These are phyloP conservation scores for Gelatoporia subvermispora DNA, from an alignment of 768 basidiomycete genomes.

Conservation along the genomic window DNA sequence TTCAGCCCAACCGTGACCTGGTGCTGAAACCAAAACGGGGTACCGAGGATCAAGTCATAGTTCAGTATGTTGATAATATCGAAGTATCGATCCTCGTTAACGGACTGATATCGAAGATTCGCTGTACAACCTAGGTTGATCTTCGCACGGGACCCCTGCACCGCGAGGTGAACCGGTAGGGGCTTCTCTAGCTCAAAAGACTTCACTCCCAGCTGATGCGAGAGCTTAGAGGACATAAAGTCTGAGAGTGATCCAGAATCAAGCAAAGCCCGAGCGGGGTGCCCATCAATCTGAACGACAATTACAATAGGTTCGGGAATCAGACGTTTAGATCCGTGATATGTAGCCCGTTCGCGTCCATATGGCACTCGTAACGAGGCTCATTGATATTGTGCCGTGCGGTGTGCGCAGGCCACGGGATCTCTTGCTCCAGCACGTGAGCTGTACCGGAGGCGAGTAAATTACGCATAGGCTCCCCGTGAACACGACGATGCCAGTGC, in stretches of 20 bases:
- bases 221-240: constrained; percentile 13
- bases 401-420: no score
- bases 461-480: no score
- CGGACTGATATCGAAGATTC: constrained; percentile 10
- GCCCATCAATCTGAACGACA: constrained; percentile 5
- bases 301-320: background rate
- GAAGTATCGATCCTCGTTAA: constrained; percentile 11
- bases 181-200: constrained; percentile 9
- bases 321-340: background rate
- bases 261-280: constrained; percentile 6
- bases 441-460: no score
- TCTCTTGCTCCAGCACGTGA: no score
- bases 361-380: no score
- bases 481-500: no score
- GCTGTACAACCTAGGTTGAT: constrained; percentile 24
- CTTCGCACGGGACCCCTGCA: constrained; percentile 35
- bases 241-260: constrained; percentile 14
- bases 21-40: constrained; percentile 17
- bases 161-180: constrained; percentile 31
- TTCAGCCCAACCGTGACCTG: constrained; percentile 16
- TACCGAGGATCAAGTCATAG: constrained; percentile 21
- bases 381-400: no score
- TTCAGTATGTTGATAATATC: constrained; percentile 16
- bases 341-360: no score
- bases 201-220: constrained; percentile 14